phyloP scores from a whole-genome alignment of 2,329 filamentous ascomycete species.

The Colletotrichum lindemuthianum region DNA sequence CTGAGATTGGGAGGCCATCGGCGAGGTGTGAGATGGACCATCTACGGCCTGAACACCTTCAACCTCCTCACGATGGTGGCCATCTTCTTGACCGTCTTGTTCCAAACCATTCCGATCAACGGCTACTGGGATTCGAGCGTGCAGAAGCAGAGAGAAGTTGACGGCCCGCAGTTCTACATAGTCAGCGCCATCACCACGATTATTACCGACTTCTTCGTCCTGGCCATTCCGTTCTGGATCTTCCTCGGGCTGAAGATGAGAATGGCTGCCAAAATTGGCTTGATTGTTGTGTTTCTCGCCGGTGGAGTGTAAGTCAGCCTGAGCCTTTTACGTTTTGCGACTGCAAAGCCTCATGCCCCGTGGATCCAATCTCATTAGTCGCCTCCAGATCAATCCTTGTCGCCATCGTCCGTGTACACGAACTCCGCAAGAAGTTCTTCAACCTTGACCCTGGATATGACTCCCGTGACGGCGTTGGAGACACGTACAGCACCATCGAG shows the following conservation, averaged over 20 bases:
- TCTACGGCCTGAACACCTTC: constrained; percentile 46
- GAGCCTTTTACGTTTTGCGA: not conserved
- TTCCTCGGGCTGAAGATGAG: constrained; percentile 53
- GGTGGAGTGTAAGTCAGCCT: constrained; percentile 49
- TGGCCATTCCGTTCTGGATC: constrained; percentile 50
- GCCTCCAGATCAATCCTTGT: constrained; percentile 30
- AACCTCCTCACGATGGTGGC: constrained; percentile 48
- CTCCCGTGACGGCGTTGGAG: constrained; percentile 36
- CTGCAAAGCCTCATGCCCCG: too few relatives aligned
- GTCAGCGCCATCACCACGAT: constrained; percentile 19
- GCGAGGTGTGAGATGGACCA: constrained; percentile 38
- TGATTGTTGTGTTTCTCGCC: constrained; percentile 52
- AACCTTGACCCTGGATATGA: constrained; percentile 14
- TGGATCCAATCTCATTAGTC: too few relatives aligned
- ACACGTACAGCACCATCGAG: constrained; percentile 45
- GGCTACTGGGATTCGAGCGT: constrained; percentile 44
- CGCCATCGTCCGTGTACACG: constrained; percentile 19
- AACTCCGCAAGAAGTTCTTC: constrained; percentile 13
- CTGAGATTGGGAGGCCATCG: constrained; percentile 45
- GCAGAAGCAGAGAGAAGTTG: constrained; percentile 4
- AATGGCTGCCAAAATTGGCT: constrained; percentile 47
- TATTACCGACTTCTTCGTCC: constrained; percentile 26
- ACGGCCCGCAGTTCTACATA: constrained; percentile 14
- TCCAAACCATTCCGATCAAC: constrained; percentile 52
- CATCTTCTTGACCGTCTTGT: constrained; percentile 49